Percentiles rank a stretch among this genome's conserved stretches.
Conservation (phyloP, 805 yeast genomes). For the Nakazawaea populi region DNA sequence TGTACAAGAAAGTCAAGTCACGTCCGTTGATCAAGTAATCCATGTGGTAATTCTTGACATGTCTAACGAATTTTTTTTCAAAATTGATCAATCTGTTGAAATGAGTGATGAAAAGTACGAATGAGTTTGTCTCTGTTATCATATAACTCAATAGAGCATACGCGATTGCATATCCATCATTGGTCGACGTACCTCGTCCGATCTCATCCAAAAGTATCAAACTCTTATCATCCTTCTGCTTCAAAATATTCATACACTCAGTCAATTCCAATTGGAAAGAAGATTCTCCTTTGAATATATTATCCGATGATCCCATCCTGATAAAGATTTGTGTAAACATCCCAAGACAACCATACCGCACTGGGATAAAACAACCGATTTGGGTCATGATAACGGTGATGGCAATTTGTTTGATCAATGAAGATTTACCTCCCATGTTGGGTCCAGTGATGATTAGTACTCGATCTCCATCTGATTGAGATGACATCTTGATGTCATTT, state of each 20-base stretch:
- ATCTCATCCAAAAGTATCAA: constrained; percentile 68
- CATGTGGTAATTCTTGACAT: constrained; percentile 64
- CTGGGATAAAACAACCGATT: constrained; percentile 73
- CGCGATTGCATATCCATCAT: constrained; percentile 82
- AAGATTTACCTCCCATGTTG: constrained; percentile 85
- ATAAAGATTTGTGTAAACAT: constrained; percentile 49
- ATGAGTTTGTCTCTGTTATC: constrained; percentile 23
- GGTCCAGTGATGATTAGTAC: constrained; percentile 76
- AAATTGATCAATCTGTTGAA: constrained; percentile 61
- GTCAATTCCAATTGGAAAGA: constrained; percentile 77
- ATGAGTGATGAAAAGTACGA: constrained; percentile 79
- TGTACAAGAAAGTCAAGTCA: constrained; percentile 49
- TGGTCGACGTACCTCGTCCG: constrained; percentile 65
- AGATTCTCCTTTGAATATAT: constrained; percentile 67
- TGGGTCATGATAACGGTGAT: constrained; percentile 68
- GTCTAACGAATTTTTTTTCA: constrained; percentile 29
- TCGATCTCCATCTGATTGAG: constrained; percentile 32
- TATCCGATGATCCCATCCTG: constrained; percentile 81
- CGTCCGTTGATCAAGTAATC: constrained; percentile 37
- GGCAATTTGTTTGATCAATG: constrained; percentile 71
- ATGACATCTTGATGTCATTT: constrained; percentile 51
- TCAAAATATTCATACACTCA: constrained; percentile 56
- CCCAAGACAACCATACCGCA: constrained; percentile 53
- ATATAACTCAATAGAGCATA: constrained; percentile 63
- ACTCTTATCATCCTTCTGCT: constrained; percentile 44